A percentile compares a stretch with the other conserved stretches of the same genome.
Evolutionary conservation across 192 early-diverging fungal genomes (phyloP).

Genomic region (Haplosporangium gracile): DNA sequence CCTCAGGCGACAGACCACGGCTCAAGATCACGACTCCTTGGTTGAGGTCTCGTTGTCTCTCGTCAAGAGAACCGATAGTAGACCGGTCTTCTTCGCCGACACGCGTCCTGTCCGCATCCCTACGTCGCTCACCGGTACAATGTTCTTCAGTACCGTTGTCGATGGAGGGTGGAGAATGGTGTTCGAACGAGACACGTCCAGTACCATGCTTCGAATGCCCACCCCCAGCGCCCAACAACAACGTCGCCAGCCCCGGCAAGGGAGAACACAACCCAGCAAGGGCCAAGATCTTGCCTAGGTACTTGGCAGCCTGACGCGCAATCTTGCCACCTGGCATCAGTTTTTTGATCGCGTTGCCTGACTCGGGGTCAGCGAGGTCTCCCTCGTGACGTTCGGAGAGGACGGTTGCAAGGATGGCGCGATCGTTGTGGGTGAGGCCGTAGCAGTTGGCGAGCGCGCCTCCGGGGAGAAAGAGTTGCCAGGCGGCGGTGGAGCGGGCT

Average conservation of each 20-base stretch:
- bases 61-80: neutral
- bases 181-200: slow-evolving; percentile 40
- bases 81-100: slow-evolving; percentile 8
- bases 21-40: slow-evolving; percentile 25
- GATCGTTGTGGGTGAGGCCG: slow-evolving; percentile 63
- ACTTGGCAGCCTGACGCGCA: slow-evolving; percentile 58
- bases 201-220: slow-evolving; percentile 19
- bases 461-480: slow-evolving; percentile 63
- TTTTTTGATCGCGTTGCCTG: slow-evolving; percentile 54
- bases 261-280: slow-evolving; percentile 47
- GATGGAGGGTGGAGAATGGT: neutral
- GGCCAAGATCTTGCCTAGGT: slow-evolving; percentile 59
- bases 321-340: slow-evolving; percentile 59
- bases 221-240: slow-evolving; percentile 18
- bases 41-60: neutral
- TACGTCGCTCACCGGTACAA: neutral
- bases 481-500: slow-evolving; percentile 64
- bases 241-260: slow-evolving; percentile 38
- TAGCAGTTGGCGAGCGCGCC: slow-evolving; percentile 65
- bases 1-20: neutral
- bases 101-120: slow-evolving; percentile 2
- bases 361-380: slow-evolving; percentile 58
- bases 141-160: slow-evolving; percentile 8
- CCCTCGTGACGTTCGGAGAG: slow-evolving; percentile 65
- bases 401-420: slow-evolving; percentile 64